These are phyloP conservation scores for Mycosphaerelloides madeirae DNA, from an alignment of 2,329 filamentous ascomycete genomes.

Conservation along the genomic window DNA sequence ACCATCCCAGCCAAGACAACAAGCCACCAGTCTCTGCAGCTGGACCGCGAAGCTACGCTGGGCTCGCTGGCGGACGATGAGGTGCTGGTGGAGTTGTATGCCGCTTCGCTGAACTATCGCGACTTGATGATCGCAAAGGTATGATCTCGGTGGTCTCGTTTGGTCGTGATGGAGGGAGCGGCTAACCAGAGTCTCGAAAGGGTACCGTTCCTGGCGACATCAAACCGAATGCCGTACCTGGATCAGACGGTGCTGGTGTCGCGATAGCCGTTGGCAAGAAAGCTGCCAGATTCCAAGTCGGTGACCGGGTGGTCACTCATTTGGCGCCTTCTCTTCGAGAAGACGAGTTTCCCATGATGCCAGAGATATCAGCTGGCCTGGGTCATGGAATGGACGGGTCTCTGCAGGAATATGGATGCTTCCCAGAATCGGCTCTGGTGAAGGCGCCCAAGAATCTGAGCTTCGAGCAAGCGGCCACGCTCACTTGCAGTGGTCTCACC, in stretches of 20 bases:
- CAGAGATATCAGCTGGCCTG: slow-evolving; percentile 11
- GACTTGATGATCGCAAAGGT: slow-evolving; percentile 41
- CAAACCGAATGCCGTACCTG: slow-evolving; percentile 10
- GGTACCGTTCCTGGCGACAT: slow-evolving; percentile 7
- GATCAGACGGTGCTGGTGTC: slow-evolving; percentile 30
- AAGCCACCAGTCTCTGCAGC: slow-evolving; percentile 12
- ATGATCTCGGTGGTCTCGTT: neutral
- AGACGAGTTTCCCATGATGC: slow-evolving; percentile 8
- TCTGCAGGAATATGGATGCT: slow-evolving; percentile 59
- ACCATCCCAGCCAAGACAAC: slow-evolving; percentile 8
- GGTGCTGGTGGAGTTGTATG: slow-evolving; percentile 29
- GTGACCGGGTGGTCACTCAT: slow-evolving; percentile 48
- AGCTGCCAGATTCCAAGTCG: slow-evolving; percentile 53
- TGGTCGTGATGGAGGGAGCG: neutral
- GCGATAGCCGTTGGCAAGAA: slow-evolving; percentile 53
- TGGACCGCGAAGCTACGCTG: slow-evolving; percentile 16
- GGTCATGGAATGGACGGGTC: slow-evolving; percentile 50
- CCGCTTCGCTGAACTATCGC: slow-evolving; percentile 41
- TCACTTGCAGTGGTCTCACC: slow-evolving; percentile 39
- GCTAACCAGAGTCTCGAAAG: neutral
- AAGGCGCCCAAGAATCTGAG: slow-evolving; percentile 37
- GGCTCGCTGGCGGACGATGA: slow-evolving; percentile 14
- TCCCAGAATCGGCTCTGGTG: slow-evolving; percentile 52
- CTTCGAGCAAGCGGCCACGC: slow-evolving; percentile 39
- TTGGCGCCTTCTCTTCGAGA: slow-evolving; percentile 6